A percentile compares a stretch with the other conserved stretches of the same genome.
Conservation (phyloP, 1,284 basidiomycete genomes). For the Schizophyllum commune region DNA sequence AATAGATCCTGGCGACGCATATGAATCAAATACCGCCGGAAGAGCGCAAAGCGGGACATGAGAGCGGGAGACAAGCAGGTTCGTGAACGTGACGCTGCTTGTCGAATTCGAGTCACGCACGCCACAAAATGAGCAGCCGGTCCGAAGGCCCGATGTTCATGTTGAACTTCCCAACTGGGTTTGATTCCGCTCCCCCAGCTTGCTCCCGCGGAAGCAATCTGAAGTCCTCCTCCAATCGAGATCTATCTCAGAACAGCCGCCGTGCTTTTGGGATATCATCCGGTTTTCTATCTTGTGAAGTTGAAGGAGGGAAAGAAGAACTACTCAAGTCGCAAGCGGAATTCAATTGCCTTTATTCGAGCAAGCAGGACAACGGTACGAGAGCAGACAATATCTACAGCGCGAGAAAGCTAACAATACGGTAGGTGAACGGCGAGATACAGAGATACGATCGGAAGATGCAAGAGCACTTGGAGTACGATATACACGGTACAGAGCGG, state of each 20-base stretch:
- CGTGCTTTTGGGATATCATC: no score
- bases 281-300: not conserved
- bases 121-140: not conserved
- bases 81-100: no score
- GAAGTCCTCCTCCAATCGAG: not conserved
- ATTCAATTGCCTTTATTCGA: no score
- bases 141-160: not conserved
- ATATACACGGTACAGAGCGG: not conserved
- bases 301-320: no score
- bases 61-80: no score
- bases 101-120: not conserved
- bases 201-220: not conserved
- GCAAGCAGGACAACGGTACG: no score
- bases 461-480: not conserved
- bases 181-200: not conserved
- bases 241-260: not conserved
- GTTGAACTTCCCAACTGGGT: not conserved
- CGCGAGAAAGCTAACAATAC: no score
- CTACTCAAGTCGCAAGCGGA: no score
- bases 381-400: no score
- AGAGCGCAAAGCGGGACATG: no score
- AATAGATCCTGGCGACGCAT: no score
- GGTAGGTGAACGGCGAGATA: not conserved
- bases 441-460: not conserved
- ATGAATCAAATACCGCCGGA: no score